A percentile compares a stretch with the other conserved stretches of the same genome.
Conservation (phyloP, 73 alveolate genomes). For the Paramecium octaurelia region DNA sequence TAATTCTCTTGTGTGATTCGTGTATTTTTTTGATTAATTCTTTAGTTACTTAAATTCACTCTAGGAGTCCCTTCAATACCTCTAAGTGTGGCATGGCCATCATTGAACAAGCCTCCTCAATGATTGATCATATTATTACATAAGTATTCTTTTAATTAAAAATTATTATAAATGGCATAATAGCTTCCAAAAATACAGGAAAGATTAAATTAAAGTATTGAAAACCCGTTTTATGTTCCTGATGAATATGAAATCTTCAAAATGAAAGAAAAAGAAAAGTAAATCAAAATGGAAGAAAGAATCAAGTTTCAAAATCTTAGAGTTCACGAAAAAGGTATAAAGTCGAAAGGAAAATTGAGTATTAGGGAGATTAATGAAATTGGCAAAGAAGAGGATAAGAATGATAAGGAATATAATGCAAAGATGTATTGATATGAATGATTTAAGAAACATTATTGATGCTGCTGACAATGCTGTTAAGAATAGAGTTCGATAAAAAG, state of each 20-base stretch:
- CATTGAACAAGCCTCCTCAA: too few relatives aligned
- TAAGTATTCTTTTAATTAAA: not conserved
- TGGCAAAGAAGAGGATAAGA: slow-evolving; percentile 48
- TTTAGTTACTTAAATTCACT: too few relatives aligned
- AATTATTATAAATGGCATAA: not conserved
- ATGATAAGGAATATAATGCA: slow-evolving; percentile 45
- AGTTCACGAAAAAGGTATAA: slow-evolving; percentile 54
- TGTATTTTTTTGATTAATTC: too few relatives aligned
- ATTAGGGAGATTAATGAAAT: slow-evolving; percentile 38
- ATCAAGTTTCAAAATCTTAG: slow-evolving; percentile 37
- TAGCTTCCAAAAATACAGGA: not conserved
- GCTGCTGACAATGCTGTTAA: slow-evolving; percentile 62
- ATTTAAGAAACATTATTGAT: slow-evolving; percentile 53
- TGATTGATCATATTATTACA: not conserved
- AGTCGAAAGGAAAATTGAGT: slow-evolving; percentile 44
- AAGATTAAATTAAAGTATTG: not conserved
- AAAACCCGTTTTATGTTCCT: slow-evolving; percentile 59
- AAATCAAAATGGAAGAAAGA: slow-evolving; percentile 45
- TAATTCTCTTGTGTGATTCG: too few relatives aligned
- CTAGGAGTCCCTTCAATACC: too few relatives aligned
- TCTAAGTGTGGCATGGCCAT: too few relatives aligned
- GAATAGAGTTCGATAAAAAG: slow-evolving; percentile 61
- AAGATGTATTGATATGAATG: not conserved
- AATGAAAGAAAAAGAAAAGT: slow-evolving; percentile 63
- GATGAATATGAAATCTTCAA: slow-evolving; percentile 63